phyloP scores from a whole-genome alignment of 108 stramenopile genomes.

The Hondaea fermentalgiana region DNA sequence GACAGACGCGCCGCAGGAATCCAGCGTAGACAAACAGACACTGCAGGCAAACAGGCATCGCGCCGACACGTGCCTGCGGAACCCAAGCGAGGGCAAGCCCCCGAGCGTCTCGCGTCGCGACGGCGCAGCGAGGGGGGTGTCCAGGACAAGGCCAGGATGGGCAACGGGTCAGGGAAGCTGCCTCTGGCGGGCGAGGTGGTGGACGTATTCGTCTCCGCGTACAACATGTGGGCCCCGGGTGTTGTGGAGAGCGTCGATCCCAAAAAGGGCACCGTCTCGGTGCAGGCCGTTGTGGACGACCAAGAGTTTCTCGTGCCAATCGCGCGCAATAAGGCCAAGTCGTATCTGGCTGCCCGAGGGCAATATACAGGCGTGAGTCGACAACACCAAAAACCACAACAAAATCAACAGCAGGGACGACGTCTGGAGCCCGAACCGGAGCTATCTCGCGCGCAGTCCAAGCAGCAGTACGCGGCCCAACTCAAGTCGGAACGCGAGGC shows the following conservation, averaged over 20 bases:
- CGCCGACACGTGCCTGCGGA: background rate
- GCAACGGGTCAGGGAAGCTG: background rate
- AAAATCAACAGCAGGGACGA: too few relatives aligned
- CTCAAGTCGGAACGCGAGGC: background rate
- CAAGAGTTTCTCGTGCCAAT: background rate
- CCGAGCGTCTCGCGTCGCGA: background rate
- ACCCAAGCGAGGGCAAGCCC: too few relatives aligned
- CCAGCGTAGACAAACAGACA: background rate
- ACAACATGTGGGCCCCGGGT: background rate
- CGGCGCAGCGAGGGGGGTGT: background rate
- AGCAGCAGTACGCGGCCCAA: background rate
- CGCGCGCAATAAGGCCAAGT: background rate
- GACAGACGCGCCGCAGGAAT: background rate
- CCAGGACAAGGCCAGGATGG: background rate
- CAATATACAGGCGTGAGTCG: too few relatives aligned
- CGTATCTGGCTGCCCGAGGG: background rate
- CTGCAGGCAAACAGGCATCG: background rate
- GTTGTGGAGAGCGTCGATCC: background rate
- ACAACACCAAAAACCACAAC: too few relatives aligned
- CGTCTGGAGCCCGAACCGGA: background rate
- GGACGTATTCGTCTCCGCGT: background rate
- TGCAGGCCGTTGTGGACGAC: background rate
- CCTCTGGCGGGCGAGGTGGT: background rate
- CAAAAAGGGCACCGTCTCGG: background rate
- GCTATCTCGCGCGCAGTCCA: background rate